Conservation (phyloP, 345 rosid species). For the Acer saccharum region DNA sequence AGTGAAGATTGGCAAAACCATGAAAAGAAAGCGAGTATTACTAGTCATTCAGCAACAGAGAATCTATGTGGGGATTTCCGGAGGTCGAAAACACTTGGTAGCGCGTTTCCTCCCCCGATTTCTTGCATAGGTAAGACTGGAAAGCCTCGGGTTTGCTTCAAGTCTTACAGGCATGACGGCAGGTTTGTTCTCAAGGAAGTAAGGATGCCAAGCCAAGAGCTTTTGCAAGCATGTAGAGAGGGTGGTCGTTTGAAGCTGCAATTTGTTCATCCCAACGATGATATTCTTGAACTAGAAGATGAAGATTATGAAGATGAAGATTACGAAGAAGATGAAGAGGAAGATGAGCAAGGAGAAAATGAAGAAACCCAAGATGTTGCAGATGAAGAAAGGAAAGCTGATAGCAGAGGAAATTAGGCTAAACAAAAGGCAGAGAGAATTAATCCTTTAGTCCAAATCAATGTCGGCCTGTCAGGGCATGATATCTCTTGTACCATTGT, state of each 20-base stretch:
- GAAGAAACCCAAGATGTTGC: neutral
- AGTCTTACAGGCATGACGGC: constrained; percentile 75
- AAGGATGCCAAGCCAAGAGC: constrained; percentile 67
- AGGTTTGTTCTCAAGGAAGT: constrained; percentile 82
- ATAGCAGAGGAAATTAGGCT: neutral
- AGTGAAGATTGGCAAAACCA: constrained; percentile 32
- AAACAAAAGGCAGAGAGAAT: too few species aligned
- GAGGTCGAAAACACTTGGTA: constrained; percentile 31
- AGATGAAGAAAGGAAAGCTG: constrained; percentile 6
- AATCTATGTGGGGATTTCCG: constrained; percentile 30
- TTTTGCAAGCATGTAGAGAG: constrained; percentile 75
- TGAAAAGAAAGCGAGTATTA: constrained; percentile 26
- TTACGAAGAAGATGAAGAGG: constrained; percentile 24
- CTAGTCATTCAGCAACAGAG: constrained; percentile 9
- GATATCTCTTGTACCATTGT: neutral
- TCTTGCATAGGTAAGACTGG: constrained; percentile 63
- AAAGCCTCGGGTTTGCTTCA: constrained; percentile 72
- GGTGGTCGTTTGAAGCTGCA: constrained; percentile 78
- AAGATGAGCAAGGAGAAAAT: constrained; percentile 15
- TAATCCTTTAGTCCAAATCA: neutral
- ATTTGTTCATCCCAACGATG: constrained; percentile 62
- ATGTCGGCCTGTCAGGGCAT: neutral
- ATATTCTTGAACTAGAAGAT: constrained; percentile 38
- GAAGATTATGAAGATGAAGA: constrained; percentile 20
- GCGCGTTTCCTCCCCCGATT: constrained; percentile 80